phyloP scores from a whole-genome alignment of 2,329 filamentous ascomycete genomes.

The Stagonosporopsis chrysanthemi region DNA sequence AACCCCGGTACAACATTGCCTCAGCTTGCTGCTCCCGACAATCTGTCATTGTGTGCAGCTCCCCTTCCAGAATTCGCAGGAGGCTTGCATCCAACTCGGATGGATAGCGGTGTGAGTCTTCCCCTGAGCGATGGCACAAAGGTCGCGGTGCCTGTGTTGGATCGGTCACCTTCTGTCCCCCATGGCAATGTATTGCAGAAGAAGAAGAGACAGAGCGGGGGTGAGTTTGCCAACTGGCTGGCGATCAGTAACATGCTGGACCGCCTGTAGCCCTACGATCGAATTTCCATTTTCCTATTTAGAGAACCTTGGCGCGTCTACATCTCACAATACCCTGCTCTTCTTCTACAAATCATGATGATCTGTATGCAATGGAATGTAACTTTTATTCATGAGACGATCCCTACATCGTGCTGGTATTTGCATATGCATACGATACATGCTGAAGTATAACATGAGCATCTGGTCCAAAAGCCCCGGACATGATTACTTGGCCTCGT shows the following conservation, averaged over 20 bases:
- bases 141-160: neutral
- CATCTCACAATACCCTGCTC: neutral
- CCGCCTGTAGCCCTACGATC: neutral
- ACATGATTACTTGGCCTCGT: too few species aligned
- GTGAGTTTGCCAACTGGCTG: slow-evolving; percentile 16
- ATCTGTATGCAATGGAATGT: too few species aligned
- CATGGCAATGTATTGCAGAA: neutral
- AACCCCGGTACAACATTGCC: neutral
- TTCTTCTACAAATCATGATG: too few species aligned
- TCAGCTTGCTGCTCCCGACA: neutral
- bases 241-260: slow-evolving; percentile 15
- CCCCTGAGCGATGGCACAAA: neutral
- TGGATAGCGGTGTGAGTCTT: slow-evolving; percentile 10
- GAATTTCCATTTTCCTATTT: neutral
- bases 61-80: neutral
- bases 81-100: neutral
- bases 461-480: too few species aligned
- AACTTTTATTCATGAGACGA: too few species aligned
- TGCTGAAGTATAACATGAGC: too few species aligned
- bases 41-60: neutral
- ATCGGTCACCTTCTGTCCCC: neutral
- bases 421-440: too few species aligned
- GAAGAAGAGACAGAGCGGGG: slow-evolving; percentile 7
- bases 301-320: neutral
- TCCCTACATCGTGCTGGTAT: too few species aligned